Evolutionary conservation across 768 basidiomycete genomes (phyloP).

Genomic region (Lenzites betulinus): DNA sequence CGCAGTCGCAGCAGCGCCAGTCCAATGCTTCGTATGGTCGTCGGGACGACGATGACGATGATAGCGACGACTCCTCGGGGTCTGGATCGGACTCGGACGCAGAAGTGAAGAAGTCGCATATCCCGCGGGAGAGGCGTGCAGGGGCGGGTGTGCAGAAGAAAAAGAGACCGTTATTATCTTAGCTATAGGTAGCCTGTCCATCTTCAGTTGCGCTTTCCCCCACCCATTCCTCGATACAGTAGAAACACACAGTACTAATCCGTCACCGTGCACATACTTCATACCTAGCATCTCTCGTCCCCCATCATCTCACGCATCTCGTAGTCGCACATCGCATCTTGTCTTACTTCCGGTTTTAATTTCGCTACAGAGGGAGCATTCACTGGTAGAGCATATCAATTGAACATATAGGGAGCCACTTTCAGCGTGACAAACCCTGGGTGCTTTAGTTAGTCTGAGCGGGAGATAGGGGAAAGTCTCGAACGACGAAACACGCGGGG

Average conservation of each 20-base stretch:
- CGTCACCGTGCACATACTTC: background rate
- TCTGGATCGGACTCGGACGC: constrained; percentile 44
- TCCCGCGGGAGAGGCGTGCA: constrained; percentile 59
- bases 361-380: no score
- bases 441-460: no score
- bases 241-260: background rate
- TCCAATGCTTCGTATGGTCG: background rate
- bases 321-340: background rate
- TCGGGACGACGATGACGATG: constrained; percentile 42
- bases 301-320: background rate
- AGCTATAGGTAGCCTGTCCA: background rate
- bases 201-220: background rate
- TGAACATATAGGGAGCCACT: no score
- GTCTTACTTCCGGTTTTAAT: no score
- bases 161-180: constrained; percentile 14
- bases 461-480: no score
- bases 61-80: constrained; percentile 40
- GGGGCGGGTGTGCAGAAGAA: constrained; percentile 50
- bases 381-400: no score
- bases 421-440: no score
- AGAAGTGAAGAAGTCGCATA: constrained; percentile 53
- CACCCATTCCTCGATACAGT: background rate
- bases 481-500: no score
- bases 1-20: constrained; percentile 10
- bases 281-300: background rate